A percentile compares a stretch with the other conserved stretches of the same genome.
Conservation (phyloP, 1,139 yeast species). For the Suhomyces wounanorum region DNA sequence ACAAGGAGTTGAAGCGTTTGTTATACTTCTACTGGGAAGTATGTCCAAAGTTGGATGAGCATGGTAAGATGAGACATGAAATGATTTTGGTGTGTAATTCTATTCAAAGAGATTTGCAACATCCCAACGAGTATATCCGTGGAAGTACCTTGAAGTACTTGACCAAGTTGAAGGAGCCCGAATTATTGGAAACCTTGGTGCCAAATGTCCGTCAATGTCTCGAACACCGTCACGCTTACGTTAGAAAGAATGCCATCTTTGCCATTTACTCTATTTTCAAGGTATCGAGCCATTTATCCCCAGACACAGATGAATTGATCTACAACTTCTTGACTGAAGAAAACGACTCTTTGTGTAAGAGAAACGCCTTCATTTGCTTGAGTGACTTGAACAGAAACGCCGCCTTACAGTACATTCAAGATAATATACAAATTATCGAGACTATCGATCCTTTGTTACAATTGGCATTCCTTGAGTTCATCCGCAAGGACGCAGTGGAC, state of each 20-base stretch:
- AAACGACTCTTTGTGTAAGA: slow-evolving; percentile 89
- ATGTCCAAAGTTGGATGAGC: slow-evolving; percentile 85
- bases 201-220: slow-evolving; percentile 90
- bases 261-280: slow-evolving; percentile 82
- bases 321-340: slow-evolving; percentile 75
- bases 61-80: slow-evolving; percentile 94
- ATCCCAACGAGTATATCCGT: slow-evolving; percentile 95
- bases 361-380: slow-evolving; percentile 92
- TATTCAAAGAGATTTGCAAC: slow-evolving; percentile 94
- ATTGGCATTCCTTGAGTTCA: slow-evolving; percentile 87
- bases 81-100: slow-evolving; percentile 99
- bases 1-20: slow-evolving; percentile 88
- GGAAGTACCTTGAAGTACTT: slow-evolving; percentile 93
- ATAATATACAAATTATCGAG: slow-evolving; percentile 61
- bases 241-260: slow-evolving; percentile 94
- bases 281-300: slow-evolving; percentile 84
- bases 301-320: slow-evolving; percentile 90
- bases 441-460: slow-evolving; percentile 84
- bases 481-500: slow-evolving; percentile 73
- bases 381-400: slow-evolving; percentile 82
- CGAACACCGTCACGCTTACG: slow-evolving; percentile 97
- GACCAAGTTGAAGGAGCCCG: slow-evolving; percentile 89
- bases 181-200: slow-evolving; percentile 90
- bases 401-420: slow-evolving; percentile 80
- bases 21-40: slow-evolving; percentile 98